A percentile compares a stretch with the other conserved stretches of the same genome.
These are phyloP conservation scores for Dimocarpus longan DNA, from an alignment of 345 rosid species.

Conservation along the genomic window DNA sequence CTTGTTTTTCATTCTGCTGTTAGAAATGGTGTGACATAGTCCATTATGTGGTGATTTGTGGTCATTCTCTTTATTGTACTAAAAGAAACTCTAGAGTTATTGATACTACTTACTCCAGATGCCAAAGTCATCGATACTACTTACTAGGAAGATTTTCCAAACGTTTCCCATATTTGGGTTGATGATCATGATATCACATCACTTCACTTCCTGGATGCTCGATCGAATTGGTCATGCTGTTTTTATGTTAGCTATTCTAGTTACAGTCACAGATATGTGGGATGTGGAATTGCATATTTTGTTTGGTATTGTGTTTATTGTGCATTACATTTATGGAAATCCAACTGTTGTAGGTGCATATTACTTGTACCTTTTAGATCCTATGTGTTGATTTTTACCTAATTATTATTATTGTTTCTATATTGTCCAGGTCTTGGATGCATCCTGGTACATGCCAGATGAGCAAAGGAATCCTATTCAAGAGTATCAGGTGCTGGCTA, in stretches of 20 bases:
- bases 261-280: too few species aligned
- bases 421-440: conserved; percentile 75
- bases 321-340: too few species aligned
- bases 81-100: neutral
- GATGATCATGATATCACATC: neutral
- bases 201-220: neutral
- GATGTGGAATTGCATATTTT: neutral
- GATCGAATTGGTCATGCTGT: too few species aligned
- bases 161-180: neutral
- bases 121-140: neutral
- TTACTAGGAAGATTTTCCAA: neutral
- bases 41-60: neutral
- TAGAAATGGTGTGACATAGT: neutral
- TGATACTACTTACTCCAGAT: neutral
- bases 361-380: neutral
- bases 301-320: neutral
- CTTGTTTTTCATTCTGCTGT: neutral
- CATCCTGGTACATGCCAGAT: conserved; percentile 99
- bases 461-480: conserved; percentile 97
- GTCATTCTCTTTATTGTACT: neutral
- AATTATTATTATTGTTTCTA: neutral
- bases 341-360: neutral
- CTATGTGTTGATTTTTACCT: neutral
- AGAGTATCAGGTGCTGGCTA: conserved; percentile 81
- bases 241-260: neutral